A percentile compares a stretch with the other conserved stretches of the same genome.
Conservation (phyloP, 2,329 filamentous ascomycete genomes). For the Didymella lethalis region DNA sequence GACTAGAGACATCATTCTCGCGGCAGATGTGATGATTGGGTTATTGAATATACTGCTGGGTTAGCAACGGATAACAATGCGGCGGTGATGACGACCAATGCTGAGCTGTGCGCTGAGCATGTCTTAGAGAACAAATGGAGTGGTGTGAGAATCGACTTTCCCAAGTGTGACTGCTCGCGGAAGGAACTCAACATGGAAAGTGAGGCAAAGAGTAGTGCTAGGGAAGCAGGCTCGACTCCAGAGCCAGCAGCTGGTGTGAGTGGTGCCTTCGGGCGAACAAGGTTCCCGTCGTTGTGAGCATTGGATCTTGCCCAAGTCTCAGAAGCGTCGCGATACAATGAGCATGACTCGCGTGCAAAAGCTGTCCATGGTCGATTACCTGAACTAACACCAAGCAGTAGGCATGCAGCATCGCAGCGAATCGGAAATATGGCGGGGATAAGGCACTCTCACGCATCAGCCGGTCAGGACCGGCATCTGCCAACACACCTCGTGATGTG, state of each 20-base stretch:
- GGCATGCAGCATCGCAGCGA: slow-evolving; percentile 2
- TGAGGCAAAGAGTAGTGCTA: neutral
- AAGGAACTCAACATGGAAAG: neutral
- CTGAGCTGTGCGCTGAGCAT: slow-evolving; percentile 12
- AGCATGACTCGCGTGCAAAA: neutral
- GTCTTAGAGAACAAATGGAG: neutral
- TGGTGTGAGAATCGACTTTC: neutral
- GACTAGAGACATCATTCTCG: slow-evolving; percentile 45
- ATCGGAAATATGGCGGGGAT: slow-evolving; percentile 4
- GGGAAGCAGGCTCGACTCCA: neutral
- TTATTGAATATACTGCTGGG: slow-evolving; percentile 4
- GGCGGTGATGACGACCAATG: slow-evolving; percentile 15
- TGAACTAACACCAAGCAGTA: neutral
- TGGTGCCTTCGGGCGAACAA: neutral
- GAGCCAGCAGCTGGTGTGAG: neutral
- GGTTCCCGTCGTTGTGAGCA: too few relatives aligned
- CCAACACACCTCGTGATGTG: slow-evolving; percentile 37
- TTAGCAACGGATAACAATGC: slow-evolving; percentile 15
- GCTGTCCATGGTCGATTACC: neutral
- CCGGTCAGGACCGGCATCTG: slow-evolving; percentile 24
- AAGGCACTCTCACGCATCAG: neutral
- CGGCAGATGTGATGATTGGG: neutral
- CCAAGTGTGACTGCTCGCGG: neutral
- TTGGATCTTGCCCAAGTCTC: neutral
- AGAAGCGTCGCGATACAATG: neutral